Percentiles rank a stretch among this genome's conserved stretches.
Conservation (phyloP, 345 rosid species). For the Hibiscus mutabilis region DNA sequence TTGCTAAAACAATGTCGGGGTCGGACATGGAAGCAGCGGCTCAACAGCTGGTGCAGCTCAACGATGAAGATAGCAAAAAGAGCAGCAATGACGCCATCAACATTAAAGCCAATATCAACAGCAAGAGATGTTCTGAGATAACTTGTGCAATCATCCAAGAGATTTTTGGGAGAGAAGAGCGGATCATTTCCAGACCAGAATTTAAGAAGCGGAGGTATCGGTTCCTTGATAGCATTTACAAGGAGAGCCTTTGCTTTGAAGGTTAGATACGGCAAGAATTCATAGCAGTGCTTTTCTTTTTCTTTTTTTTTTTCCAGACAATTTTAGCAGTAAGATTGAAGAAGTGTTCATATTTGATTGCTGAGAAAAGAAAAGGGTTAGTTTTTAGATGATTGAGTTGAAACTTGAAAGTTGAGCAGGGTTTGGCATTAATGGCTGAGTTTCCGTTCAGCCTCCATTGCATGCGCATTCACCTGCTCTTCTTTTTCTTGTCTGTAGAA, state of each 20-base stretch:
- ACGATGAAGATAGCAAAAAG: constrained; percentile 30
- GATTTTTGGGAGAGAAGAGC: too few species aligned
- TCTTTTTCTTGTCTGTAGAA: too few species aligned
- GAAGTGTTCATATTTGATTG: too few species aligned
- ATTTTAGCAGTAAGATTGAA: too few species aligned
- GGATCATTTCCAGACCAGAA: neutral
- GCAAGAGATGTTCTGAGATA: neutral
- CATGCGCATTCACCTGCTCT: too few species aligned
- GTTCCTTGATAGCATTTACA: constrained; percentile 34
- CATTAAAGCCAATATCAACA: neutral
- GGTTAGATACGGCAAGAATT: neutral
- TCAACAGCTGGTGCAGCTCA: constrained; percentile 32
- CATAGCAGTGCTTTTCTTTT: too few species aligned
- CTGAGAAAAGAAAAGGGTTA: too few species aligned
- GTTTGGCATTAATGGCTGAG: too few species aligned
- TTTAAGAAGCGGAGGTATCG: constrained; percentile 25
- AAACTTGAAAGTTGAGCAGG: too few species aligned
- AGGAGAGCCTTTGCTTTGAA: neutral
- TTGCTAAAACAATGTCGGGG: constrained; percentile 1
- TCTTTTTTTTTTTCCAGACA: too few species aligned
- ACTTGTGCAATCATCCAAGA: constrained; percentile 27
- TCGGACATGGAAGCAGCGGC: constrained; percentile 32
- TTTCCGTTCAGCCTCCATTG: too few species aligned
- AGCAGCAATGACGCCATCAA: neutral
- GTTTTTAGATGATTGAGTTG: too few species aligned